Conservation (phyloP, 2,329 filamentous ascomycete genomes). For the Colletotrichum tofieldiae region DNA sequence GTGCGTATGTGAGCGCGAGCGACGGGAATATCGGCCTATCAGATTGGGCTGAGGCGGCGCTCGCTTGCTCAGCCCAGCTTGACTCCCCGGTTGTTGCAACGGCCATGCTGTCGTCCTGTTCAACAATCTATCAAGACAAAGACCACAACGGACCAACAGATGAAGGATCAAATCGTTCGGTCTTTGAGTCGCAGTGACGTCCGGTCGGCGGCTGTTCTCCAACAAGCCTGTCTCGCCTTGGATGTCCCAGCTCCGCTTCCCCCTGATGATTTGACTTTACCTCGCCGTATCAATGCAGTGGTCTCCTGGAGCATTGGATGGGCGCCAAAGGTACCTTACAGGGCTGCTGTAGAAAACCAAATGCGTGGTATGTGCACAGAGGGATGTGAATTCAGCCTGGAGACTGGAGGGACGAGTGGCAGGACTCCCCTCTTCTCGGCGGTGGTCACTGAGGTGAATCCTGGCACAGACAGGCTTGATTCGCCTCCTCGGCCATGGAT, state of each 20-base stretch:
- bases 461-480: conserved; percentile 37
- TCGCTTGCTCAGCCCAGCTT: conserved; percentile 21
- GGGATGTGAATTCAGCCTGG: conserved; percentile 13
- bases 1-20: conserved; percentile 31
- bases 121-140: conserved; percentile 20
- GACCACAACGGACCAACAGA: conserved; percentile 16
- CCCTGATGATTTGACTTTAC: conserved; percentile 20
- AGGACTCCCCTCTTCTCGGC: conserved; percentile 35
- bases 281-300: not conserved
- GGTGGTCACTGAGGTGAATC: conserved; percentile 34
- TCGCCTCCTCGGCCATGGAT: conserved; percentile 28
- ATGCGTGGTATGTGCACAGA: conserved; percentile 30
- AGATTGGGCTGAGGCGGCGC: conserved; percentile 24
- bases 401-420: conserved; percentile 21
- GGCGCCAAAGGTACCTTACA: conserved; percentile 40
- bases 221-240: conserved; percentile 27
- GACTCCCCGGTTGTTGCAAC: conserved; percentile 11
- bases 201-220: conserved; percentile 34
- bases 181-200: conserved; percentile 31
- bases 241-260: conserved; percentile 2
- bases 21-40: conserved; percentile 40
- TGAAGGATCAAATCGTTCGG: conserved; percentile 29
- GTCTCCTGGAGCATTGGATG: not conserved
- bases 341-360: conserved; percentile 36
- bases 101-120: conserved; percentile 11